These are phyloP conservation scores for Hordeum marinum DNA, from an alignment of 176 grass and related monocot genomes.

Conservation along the genomic window DNA sequence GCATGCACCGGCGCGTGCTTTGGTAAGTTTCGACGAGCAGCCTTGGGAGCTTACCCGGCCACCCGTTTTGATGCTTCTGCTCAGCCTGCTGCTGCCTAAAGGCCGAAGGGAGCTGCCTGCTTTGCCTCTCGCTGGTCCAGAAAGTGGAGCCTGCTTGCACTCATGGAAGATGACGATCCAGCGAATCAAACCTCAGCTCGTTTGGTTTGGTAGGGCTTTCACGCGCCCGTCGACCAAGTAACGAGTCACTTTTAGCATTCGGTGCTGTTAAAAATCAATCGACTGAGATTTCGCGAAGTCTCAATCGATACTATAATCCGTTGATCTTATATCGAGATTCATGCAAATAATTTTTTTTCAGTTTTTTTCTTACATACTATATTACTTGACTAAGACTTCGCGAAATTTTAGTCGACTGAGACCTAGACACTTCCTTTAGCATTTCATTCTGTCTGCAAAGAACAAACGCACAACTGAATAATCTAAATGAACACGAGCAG, in stretches of 20 bases:
- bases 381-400: too few species aligned
- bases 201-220: neutral
- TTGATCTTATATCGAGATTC: too few species aligned
- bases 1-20: neutral
- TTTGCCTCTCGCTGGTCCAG: neutral
- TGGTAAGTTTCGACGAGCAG: slow-evolving; percentile 32
- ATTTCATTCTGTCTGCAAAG: too few species aligned
- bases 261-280: too few species aligned
- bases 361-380: too few species aligned
- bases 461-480: too few species aligned
- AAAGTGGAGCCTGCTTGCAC: neutral
- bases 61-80: neutral
- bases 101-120: neutral
- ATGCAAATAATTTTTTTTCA: too few species aligned
- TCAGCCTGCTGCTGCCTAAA: neutral
- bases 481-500: too few species aligned
- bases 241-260: neutral
- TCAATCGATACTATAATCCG: too few species aligned
- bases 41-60: neutral
- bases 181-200: neutral
- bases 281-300: too few species aligned
- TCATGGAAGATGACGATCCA: neutral
- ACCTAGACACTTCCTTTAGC: too few species aligned
- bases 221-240: neutral
- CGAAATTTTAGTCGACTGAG: too few species aligned